Evolutionary conservation across 148 eudicot species (phyloP).

Genomic region (Chenopodium quinoa): DNA sequence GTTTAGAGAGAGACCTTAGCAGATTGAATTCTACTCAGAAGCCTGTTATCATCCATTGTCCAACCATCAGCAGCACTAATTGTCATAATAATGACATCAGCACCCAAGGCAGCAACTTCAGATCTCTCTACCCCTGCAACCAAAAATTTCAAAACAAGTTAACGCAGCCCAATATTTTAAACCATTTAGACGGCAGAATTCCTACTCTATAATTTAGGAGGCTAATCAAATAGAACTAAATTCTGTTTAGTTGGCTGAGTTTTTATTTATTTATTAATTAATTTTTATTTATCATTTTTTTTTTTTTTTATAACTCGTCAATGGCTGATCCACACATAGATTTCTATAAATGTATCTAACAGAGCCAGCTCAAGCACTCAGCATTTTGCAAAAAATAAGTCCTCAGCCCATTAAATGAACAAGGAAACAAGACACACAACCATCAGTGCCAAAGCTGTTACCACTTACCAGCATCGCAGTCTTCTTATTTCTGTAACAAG

Average conservation of each 20-base stretch:
- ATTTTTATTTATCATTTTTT: too few relatives aligned
- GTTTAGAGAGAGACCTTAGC: conserved; percentile 45
- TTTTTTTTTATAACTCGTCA: background rate
- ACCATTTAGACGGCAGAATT: background rate
- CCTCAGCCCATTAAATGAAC: background rate
- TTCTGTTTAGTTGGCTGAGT: background rate
- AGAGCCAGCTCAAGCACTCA: background rate
- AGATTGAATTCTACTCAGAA: conserved; percentile 63
- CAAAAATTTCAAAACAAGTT: conserved; percentile 5
- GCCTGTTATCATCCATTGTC: conserved; percentile 74
- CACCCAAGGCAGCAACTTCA: conserved; percentile 80
- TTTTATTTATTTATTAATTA: background rate
- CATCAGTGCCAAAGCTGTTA: background rate
- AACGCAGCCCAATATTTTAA: background rate
- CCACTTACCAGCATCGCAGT: background rate
- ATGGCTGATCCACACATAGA: background rate
- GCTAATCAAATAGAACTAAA: background rate
- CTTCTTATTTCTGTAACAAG: background rate
- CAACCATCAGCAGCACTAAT: conserved; percentile 89
- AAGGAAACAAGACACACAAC: background rate
- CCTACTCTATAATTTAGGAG: too few relatives aligned
- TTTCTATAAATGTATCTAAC: background rate
- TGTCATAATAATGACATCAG: conserved; percentile 80
- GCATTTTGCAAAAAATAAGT: background rate
- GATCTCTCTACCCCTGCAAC: conserved; percentile 89